phyloP scores from a whole-genome alignment of 2,329 filamentous ascomycete species.

The Pezicula neosporulosa region DNA sequence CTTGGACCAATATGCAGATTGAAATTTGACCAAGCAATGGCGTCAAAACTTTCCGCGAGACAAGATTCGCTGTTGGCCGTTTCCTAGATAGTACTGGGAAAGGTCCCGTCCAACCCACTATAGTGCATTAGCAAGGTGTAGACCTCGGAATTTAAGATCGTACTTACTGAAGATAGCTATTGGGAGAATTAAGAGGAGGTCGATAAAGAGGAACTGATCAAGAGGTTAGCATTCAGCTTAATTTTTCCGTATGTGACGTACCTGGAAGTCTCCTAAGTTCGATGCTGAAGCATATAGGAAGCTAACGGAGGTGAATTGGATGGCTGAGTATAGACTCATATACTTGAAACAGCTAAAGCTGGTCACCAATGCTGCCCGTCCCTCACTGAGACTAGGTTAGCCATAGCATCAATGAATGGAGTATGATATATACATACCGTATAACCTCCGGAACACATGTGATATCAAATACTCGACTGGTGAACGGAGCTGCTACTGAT shows the following conservation, averaged over 20 bases:
- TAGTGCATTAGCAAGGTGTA: constrained; percentile 43
- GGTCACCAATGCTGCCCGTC: constrained; percentile 90
- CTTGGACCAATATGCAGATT: constrained; percentile 76
- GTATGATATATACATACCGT: constrained; percentile 42
- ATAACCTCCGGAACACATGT: constrained; percentile 93
- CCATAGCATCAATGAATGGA: not conserved
- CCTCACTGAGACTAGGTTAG: constrained; percentile 55
- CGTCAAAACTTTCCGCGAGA: constrained; percentile 86
- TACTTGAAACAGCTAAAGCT: constrained; percentile 99
- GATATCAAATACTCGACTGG: constrained; percentile 92
- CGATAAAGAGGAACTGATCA: constrained; percentile 82
- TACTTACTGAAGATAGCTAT: constrained; percentile 87
- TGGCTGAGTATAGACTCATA: constrained; percentile 98
- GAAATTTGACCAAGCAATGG: constrained; percentile 86
- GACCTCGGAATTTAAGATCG: not conserved
- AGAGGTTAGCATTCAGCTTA: constrained; percentile 2
- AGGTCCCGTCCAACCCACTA: constrained; percentile 92
- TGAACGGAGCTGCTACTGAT: constrained; percentile 97
- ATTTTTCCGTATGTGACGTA: constrained; percentile 24
- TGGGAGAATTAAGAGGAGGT: constrained; percentile 85
- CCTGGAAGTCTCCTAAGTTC: constrained; percentile 94
- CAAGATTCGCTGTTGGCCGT: constrained; percentile 85
- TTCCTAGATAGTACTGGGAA: constrained; percentile 76
- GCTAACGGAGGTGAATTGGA: constrained; percentile 96
- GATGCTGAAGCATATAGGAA: constrained; percentile 92